phyloP scores from a whole-genome alignment of 441 rosid species.

The Arabidopsis hybrid region DNA sequence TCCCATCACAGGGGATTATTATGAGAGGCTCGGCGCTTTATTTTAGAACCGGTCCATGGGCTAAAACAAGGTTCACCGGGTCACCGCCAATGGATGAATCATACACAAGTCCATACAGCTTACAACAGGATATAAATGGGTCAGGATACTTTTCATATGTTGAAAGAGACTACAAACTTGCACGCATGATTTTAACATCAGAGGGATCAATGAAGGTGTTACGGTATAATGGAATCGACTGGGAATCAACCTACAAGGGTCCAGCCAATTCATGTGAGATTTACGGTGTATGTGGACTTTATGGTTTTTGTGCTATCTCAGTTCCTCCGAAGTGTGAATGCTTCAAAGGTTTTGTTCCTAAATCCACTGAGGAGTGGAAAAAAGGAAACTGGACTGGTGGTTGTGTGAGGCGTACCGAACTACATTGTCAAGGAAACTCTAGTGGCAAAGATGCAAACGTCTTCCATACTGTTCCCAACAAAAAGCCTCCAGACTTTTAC shows the following conservation, averaged over 20 bases:
- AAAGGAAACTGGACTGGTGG: constrained; percentile 62
- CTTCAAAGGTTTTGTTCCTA: constrained; percentile 50
- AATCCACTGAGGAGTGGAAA: constrained; percentile 52
- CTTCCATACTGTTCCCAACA: constrained; percentile 52
- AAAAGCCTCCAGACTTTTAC: constrained; percentile 72
- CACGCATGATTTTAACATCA: background rate
- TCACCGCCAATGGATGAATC: constrained; percentile 28
- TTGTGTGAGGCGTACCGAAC: constrained; percentile 54
- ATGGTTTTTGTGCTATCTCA: constrained; percentile 30
- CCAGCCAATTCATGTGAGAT: constrained; percentile 41
- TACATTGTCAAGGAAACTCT: constrained; percentile 54
- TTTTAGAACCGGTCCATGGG: constrained; percentile 51
- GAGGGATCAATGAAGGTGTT: background rate
- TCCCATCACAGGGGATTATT: constrained; percentile 33
- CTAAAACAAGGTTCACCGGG: constrained; percentile 37
- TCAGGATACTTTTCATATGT: background rate
- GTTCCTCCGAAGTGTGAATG: constrained; percentile 41
- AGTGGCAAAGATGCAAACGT: constrained; percentile 22
- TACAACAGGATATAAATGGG: constrained; percentile 28
- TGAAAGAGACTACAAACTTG: background rate
- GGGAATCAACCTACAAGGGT: background rate
- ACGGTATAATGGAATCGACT: background rate
- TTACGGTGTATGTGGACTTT: constrained; percentile 49
- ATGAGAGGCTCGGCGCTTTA: constrained; percentile 37
- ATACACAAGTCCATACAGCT: constrained; percentile 25